Base-by-base conservation (phyloP, 768 basidiomycete genomes). In the Clitopilus passeckerianus region DNA sequence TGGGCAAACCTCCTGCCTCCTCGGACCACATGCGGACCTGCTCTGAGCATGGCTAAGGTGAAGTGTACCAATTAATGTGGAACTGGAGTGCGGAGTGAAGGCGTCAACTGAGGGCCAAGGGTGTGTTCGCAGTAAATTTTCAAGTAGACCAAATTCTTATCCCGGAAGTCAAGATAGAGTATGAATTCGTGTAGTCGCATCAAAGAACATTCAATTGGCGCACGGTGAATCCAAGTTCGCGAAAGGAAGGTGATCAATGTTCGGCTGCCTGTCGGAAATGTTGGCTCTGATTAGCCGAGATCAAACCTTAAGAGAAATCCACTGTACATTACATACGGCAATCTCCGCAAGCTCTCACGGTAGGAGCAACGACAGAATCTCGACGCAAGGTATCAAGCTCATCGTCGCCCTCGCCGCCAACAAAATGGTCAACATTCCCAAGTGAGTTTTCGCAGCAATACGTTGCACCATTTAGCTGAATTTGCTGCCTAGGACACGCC, bases 391-490 rank as follows among this genome's bases (percentile, higher is more conserved):
- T 24, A 63, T 60, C 60, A 60, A 67, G 69, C 64, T 64, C 76
- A 66, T 73, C 75, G 68, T 75, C 75, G 74, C 71, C 76, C 72
- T 69, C 74, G 71, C 65, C 76, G 72, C 68, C 76, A 74, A 62
- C 75, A 83, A 79, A 50, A 95, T 95, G 93, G 93, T 95, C 79
- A 95, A 95, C 84, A 87, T 95, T 67, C 93, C 93, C 73, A 95
- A 95, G 93, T 93, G 67, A 67, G 91, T 83, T 23, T 44, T 16
- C 33, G 20, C 37, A 6, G 53, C 8, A 7, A 15, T 30, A 22
- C 5, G 18, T 53, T 46, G 0, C 27, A 16, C 23, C 41, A 62
- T 71, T 58, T 67, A 61, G 16, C 60, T 59, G 1, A 62, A 57
- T 34, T 55, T 37, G 16, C 59, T 58, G 66, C 41, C 24, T 53